Conservation (phyloP, 2,329 filamentous ascomycete genomes). For the Peltaster fructicola region DNA sequence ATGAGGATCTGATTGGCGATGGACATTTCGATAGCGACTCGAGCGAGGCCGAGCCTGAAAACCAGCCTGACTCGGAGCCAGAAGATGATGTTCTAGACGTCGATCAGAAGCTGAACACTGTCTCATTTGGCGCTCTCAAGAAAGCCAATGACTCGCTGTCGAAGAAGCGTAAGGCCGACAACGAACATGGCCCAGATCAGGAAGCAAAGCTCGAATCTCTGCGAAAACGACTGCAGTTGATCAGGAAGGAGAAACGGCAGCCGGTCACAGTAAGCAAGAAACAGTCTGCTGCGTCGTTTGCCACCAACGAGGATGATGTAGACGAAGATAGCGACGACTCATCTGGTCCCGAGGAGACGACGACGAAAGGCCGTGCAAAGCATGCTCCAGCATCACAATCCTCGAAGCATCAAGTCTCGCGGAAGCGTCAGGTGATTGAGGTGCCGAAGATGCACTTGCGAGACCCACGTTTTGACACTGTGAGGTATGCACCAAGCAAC, state of each 20-base stretch:
- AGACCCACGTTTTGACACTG: slow-evolving; percentile 76
- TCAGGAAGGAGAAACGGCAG: slow-evolving; percentile 23
- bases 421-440: slow-evolving; percentile 55
- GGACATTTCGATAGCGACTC: slow-evolving; percentile 6
- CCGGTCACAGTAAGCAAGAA: slow-evolving; percentile 12
- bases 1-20: slow-evolving; percentile 18
- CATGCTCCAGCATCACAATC: slow-evolving; percentile 75
- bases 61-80: slow-evolving; percentile 17
- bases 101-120: slow-evolving; percentile 32
- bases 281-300: slow-evolving; percentile 7
- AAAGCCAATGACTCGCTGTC: slow-evolving; percentile 59
- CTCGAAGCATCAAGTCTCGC: slow-evolving; percentile 67
- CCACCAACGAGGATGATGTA: slow-evolving; percentile 6
- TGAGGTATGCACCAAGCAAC: slow-evolving; percentile 29
- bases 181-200: slow-evolving; percentile 20
- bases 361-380: slow-evolving; percentile 45
- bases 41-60: slow-evolving; percentile 18
- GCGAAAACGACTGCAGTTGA: slow-evolving; percentile 25
- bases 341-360: slow-evolving; percentile 23
- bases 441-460: slow-evolving; percentile 42
- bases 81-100: slow-evolving; percentile 25
- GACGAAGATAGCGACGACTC: slow-evolving; percentile 7
- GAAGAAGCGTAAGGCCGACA: slow-evolving; percentile 26
- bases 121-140: slow-evolving; percentile 82
- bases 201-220: slow-evolving; percentile 30